These are phyloP conservation scores for Pythium coloratum DNA, from an alignment of 352 stramenopile genomes.

Conservation along the genomic window DNA sequence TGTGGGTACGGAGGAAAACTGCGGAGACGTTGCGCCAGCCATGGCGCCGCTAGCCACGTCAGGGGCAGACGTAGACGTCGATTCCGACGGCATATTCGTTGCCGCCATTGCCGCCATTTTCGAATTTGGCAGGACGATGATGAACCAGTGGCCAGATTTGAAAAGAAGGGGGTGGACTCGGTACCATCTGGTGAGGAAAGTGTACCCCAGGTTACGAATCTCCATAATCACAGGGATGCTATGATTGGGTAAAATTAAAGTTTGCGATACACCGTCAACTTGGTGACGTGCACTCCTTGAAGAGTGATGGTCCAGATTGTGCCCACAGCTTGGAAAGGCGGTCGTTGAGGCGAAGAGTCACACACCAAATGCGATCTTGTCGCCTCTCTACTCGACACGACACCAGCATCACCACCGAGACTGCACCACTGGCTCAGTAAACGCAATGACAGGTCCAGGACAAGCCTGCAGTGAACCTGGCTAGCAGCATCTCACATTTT, in stretches of 20 bases:
- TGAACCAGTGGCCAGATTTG: not conserved
- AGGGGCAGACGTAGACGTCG: not conserved
- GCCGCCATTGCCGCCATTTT: not conserved
- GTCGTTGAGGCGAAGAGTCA: too few relatives aligned
- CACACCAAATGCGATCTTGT: not conserved
- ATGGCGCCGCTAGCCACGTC: not conserved
- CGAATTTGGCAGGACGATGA: not conserved
- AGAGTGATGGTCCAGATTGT: not conserved
- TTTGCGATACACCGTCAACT: not conserved
- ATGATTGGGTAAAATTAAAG: not conserved
- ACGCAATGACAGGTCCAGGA: too few relatives aligned
- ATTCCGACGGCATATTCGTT: not conserved
- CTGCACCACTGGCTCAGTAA: not conserved
- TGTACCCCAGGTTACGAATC: not conserved
- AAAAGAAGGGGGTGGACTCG: not conserved
- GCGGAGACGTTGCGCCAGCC: not conserved
- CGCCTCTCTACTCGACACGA: not conserved
- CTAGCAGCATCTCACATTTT: constrained; percentile 1
- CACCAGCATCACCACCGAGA: not conserved
- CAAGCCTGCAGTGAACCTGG: not conserved
- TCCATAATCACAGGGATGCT: not conserved
- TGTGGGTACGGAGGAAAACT: too few relatives aligned
- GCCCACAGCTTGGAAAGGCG: not conserved
- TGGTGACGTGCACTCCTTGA: not conserved
- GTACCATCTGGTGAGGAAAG: not conserved